Conservation (phyloP, 257 asterid species). For the Solanum etuberosum region DNA sequence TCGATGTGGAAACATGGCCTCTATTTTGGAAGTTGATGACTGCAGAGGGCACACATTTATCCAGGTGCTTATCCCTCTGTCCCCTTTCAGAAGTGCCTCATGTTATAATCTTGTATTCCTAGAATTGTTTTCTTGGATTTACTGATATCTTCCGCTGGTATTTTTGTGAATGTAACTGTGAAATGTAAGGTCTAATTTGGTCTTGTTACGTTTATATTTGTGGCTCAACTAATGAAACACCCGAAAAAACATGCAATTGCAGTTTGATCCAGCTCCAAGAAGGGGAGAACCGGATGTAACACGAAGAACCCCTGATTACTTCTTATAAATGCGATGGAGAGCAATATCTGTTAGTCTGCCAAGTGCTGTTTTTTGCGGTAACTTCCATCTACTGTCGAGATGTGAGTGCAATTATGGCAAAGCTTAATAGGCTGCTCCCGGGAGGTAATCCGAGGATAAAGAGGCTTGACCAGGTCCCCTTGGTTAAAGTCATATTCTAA, state of each 20-base stretch:
- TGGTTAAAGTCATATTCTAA: slow-evolving; percentile 32
- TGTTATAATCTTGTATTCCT: not conserved
- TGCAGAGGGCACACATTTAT: slow-evolving; percentile 73
- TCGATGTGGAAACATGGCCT: slow-evolving; percentile 97
- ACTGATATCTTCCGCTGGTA: not conserved
- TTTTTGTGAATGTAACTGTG: not conserved
- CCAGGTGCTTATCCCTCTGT: slow-evolving; percentile 47
- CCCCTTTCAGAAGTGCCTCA: not conserved
- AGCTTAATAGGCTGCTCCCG: slow-evolving; percentile 14
- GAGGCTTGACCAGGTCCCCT: slow-evolving; percentile 23
- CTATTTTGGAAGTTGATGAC: slow-evolving; percentile 95
- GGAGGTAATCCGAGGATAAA: slow-evolving; percentile 15
- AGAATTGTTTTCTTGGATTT: not conserved
- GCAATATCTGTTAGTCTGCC: slow-evolving; percentile 7
- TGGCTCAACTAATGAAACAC: not conserved
- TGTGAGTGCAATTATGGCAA: slow-evolving; percentile 1
- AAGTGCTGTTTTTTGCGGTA: slow-evolving; percentile 5
- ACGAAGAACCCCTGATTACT: slow-evolving; percentile 91
- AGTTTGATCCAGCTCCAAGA: slow-evolving; percentile 99
- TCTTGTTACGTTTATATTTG: not conserved
- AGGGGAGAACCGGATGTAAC: slow-evolving; percentile 97
- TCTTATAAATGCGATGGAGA: slow-evolving; percentile 46
- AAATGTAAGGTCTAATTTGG: not conserved
- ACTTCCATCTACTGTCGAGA: not conserved
- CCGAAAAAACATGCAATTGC: not conserved